Conservation (phyloP, 805 yeast species). For the Saccharomycopsis guyanensis region DNA sequence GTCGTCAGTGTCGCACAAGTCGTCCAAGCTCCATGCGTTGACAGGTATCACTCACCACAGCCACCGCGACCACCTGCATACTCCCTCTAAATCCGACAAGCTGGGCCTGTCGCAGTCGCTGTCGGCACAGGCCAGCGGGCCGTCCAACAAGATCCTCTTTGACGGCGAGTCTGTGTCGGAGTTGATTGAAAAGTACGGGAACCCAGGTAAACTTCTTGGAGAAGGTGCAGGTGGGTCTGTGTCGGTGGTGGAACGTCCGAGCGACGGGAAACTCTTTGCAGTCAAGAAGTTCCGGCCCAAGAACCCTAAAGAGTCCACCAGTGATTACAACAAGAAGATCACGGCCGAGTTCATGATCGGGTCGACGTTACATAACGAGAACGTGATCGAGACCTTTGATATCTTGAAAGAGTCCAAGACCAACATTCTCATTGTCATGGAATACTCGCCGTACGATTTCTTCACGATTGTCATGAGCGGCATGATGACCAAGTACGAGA, state of each 20-base stretch:
- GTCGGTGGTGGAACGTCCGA: constrained; percentile 58
- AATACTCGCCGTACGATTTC: constrained; percentile 77
- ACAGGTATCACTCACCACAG: constrained; percentile 9
- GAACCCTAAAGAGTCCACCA: constrained; percentile 59
- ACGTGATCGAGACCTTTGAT: constrained; percentile 72
- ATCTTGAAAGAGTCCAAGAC: constrained; percentile 58
- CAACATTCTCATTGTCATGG: constrained; percentile 77
- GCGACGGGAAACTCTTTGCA: constrained; percentile 69
- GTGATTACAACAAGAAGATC: constrained; percentile 75
- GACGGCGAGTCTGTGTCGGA: constrained; percentile 42
- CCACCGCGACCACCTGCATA: constrained; percentile 6
- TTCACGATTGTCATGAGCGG: constrained; percentile 87
- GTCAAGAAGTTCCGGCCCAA: constrained; percentile 79
- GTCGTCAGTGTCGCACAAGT: constrained; percentile 21
- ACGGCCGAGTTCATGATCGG: constrained; percentile 86
- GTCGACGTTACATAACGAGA: constrained; percentile 76
- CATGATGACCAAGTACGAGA: constrained; percentile 71
- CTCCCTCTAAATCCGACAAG: neutral
- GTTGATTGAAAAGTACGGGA: constrained; percentile 52
- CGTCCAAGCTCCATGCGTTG: constrained; percentile 9
- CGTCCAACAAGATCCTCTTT: constrained; percentile 26
- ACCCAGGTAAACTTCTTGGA: constrained; percentile 69
- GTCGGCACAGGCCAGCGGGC: constrained; percentile 7
- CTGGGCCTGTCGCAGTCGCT: neutral
- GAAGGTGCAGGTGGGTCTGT: constrained; percentile 89